Evolutionary conservation across 1,284 basidiomycete species (phyloP).

Genomic region (Cronartium ribicola): DNA sequence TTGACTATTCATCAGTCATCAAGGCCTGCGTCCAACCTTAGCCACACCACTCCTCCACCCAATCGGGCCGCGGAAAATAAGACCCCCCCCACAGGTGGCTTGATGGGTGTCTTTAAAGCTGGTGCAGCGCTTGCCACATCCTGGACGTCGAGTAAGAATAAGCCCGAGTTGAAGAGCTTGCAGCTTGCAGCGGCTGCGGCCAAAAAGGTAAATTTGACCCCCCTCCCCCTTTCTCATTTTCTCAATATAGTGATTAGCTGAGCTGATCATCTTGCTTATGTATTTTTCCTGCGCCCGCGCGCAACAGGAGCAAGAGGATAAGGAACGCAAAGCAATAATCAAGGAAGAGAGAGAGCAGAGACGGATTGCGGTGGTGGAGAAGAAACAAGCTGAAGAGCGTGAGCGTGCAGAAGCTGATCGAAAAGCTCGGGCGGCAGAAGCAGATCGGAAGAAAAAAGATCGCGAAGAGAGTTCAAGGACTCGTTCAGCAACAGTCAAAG

Average conservation of each 20-base stretch:
- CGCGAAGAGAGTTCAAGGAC: conserved; percentile 27
- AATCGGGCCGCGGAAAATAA: neutral
- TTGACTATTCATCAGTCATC: neutral
- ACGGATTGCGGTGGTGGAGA: conserved; percentile 61
- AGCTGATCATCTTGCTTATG: conserved; percentile 9
- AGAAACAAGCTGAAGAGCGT: conserved; percentile 61
- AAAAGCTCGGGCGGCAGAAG: conserved; percentile 56
- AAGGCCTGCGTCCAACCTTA: neutral
- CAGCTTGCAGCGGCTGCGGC: conserved; percentile 74
- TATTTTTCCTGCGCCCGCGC: conserved; percentile 3
- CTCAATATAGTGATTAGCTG: neutral
- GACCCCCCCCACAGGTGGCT: conserved; percentile 14
- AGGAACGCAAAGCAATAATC: conserved; percentile 68
- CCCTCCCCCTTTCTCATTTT: neutral
- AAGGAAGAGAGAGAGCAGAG: conserved; percentile 74
- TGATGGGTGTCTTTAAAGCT: conserved; percentile 40
- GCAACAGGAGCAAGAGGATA: conserved; percentile 74
- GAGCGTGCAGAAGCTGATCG: conserved; percentile 67
- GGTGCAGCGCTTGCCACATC: conserved; percentile 38
- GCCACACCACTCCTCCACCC: neutral
- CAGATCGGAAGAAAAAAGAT: conserved; percentile 54
- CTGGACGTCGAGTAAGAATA: conserved; percentile 45
- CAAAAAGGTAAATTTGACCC: conserved; percentile 61
- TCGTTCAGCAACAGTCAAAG: conserved; percentile 17
- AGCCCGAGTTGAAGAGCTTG: conserved; percentile 65